A percentile compares a stretch with the other conserved stretches of the same genome.
These are phyloP conservation scores for Colletotrichum noveboracense DNA, from an alignment of 2,329 filamentous ascomycete genomes.

Conservation along the genomic window DNA sequence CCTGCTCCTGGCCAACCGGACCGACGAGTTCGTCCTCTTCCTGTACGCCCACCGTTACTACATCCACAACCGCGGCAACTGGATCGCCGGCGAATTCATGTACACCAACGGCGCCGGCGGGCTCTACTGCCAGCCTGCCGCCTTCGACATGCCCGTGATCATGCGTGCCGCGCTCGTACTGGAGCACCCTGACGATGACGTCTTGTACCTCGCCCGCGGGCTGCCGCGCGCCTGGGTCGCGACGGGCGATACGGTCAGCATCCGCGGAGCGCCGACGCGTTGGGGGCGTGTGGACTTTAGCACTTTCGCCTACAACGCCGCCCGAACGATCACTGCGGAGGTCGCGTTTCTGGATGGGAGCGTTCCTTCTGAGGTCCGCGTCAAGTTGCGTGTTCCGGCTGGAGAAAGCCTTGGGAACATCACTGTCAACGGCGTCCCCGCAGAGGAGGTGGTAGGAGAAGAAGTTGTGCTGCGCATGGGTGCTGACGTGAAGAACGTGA, in stretches of 20 bases:
- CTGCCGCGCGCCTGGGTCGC: neutral
- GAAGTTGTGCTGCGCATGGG: neutral
- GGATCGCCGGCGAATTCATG: neutral
- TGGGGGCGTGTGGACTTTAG: neutral
- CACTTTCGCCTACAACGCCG: rapidly evolving
- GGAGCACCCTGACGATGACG: neutral
- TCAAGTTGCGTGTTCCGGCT: neutral
- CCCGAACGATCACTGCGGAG: neutral
- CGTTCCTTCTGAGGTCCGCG: rapidly evolving
- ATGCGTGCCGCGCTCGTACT: neutral
- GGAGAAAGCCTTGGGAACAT: neutral
- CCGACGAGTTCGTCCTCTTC: neutral
- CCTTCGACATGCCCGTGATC: neutral
- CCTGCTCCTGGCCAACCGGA: neutral
- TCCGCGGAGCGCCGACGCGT: neutral
- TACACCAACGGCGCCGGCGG: neutral
- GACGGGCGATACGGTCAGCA: neutral
- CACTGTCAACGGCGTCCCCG: rapidly evolving
- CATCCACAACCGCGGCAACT: neutral
- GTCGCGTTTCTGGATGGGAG: neutral
- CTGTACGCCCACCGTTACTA: neutral
- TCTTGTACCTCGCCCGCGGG: neutral
- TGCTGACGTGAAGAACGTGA: neutral
- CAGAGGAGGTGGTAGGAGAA: neutral
- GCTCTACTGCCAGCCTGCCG: neutral